phyloP scores from a whole-genome alignment of 2,329 filamentous ascomycete species.

The Cyphellophora attinorum region DNA sequence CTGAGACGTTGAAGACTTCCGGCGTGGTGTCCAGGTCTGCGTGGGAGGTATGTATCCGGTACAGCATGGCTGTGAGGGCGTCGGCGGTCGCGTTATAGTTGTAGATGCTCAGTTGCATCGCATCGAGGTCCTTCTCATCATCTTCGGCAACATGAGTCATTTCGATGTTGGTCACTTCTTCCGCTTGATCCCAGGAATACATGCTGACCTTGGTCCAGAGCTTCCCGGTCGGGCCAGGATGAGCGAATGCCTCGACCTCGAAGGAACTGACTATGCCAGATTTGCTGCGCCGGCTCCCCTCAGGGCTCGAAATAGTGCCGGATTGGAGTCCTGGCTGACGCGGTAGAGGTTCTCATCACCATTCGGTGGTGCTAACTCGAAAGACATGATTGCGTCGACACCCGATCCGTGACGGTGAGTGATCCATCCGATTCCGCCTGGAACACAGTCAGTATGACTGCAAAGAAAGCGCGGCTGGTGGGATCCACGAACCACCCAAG shows the following conservation, averaged over 20 bases:
- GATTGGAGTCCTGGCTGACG: slow-evolving; percentile 23
- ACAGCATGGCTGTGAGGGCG: neutral
- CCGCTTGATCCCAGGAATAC: neutral
- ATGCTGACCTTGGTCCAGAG: neutral
- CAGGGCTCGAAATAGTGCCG: slow-evolving; percentile 44
- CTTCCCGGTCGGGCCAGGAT: neutral
- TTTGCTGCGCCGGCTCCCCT: slow-evolving; percentile 45
- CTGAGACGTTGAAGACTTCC: neutral
- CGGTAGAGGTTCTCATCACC: slow-evolving; percentile 40
- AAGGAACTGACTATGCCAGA: slow-evolving; percentile 30
- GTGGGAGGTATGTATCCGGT: neutral
- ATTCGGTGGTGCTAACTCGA: slow-evolving; percentile 41
- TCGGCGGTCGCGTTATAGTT: neutral
- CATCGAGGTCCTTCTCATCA: neutral
- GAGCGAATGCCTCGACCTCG: neutral
- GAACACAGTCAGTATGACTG: neutral
- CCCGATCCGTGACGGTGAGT: slow-evolving; percentile 21
- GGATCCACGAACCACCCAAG: slow-evolving; percentile 2
- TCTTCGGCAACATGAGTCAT: neutral
- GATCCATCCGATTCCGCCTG: slow-evolving; percentile 26
- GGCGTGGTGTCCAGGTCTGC: neutral
- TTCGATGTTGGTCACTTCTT: neutral
- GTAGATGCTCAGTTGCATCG: neutral
- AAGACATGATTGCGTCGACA: slow-evolving; percentile 27
- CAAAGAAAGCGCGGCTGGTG: neutral